A percentile compares a stretch with the other conserved stretches of the same genome.
Evolutionary conservation across 306 rosid genomes (phyloP).

Genomic region (Geum urbanum): DNA sequence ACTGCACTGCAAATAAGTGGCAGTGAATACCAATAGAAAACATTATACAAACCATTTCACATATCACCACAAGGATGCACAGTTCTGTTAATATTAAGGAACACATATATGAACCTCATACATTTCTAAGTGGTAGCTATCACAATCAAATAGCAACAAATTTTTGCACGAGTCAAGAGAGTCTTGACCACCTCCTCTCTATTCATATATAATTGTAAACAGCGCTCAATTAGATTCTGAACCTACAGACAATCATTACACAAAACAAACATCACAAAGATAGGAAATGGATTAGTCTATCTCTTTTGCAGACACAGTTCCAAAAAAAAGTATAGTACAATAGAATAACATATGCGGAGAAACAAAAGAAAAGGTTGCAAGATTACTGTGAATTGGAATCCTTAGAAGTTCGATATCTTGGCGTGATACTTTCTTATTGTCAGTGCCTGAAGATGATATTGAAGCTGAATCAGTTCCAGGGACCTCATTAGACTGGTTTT

Average conservation of each 20-base stretch:
- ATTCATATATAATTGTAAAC: slow-evolving; percentile 88
- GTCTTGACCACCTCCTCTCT: slow-evolving; percentile 95
- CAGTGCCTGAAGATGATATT: slow-evolving; percentile 73
- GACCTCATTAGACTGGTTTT: slow-evolving; percentile 63
- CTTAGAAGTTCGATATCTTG: slow-evolving; percentile 95
- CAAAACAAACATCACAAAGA: slow-evolving; percentile 20
- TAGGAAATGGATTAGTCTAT: slow-evolving; percentile 19
- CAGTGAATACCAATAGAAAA: slow-evolving; percentile 39
- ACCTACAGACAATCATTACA: slow-evolving; percentile 51
- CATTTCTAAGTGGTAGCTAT: no score
- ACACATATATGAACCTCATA: no score
- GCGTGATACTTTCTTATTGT: slow-evolving; percentile 81
- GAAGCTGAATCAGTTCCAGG: slow-evolving; percentile 78
- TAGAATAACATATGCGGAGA: slow-evolving; percentile 10
- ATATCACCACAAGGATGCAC: no score
- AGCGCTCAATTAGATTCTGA: slow-evolving; percentile 95
- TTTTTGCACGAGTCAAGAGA: no score
- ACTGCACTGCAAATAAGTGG: slow-evolving; percentile 84
- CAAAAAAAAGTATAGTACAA: neutral
- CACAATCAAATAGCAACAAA: no score
- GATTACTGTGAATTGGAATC: slow-evolving; percentile 7
- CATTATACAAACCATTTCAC: slow-evolving; percentile 6
- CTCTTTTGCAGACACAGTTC: slow-evolving; percentile 8
- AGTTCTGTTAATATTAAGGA: no score
- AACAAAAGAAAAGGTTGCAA: slow-evolving; percentile 10